Evolutionary conservation across 768 basidiomycete genomes (phyloP).

Genomic region (Chalciporus sphaerocephalus): DNA sequence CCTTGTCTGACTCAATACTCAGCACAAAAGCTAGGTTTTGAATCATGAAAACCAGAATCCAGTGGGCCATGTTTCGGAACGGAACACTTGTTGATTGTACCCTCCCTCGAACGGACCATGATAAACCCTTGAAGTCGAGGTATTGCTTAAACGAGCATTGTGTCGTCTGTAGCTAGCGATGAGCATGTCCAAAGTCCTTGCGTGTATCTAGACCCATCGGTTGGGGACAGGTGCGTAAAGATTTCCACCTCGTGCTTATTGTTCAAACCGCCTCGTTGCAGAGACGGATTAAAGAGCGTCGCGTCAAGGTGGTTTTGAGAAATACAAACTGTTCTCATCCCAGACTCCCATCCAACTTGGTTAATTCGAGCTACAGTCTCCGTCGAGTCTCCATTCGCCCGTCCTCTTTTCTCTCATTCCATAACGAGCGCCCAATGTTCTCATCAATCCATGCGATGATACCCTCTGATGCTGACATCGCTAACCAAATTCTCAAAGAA

Average conservation of each 20-base stretch:
- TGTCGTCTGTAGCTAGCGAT: background rate
- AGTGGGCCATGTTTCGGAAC: too few species aligned
- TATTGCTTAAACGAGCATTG: too few species aligned
- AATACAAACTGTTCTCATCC: too few species aligned
- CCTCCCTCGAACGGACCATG: too few species aligned
- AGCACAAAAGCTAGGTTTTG: too few species aligned
- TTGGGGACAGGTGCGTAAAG: background rate
- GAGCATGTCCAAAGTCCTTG: background rate
- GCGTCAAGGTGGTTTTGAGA: background rate
- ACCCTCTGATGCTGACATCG: constrained; percentile 69
- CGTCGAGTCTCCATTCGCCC: too few species aligned
- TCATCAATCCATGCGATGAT: constrained; percentile 56
- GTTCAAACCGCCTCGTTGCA: background rate
- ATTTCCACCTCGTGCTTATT: background rate
- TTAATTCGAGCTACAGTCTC: background rate
- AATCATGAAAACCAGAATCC: too few species aligned
- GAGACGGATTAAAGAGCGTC: background rate
- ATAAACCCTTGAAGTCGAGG: too few species aligned
- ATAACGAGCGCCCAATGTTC: constrained; percentile 45
- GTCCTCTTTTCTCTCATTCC: constrained; percentile 9
- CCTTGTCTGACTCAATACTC: too few species aligned
- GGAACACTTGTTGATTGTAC: too few species aligned
- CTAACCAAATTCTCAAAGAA: constrained; percentile 64
- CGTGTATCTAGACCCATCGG: background rate
- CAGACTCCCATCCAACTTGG: background rate